Conservation (phyloP, 2,329 filamentous ascomycete genomes). For the Cytospora piceicola region DNA sequence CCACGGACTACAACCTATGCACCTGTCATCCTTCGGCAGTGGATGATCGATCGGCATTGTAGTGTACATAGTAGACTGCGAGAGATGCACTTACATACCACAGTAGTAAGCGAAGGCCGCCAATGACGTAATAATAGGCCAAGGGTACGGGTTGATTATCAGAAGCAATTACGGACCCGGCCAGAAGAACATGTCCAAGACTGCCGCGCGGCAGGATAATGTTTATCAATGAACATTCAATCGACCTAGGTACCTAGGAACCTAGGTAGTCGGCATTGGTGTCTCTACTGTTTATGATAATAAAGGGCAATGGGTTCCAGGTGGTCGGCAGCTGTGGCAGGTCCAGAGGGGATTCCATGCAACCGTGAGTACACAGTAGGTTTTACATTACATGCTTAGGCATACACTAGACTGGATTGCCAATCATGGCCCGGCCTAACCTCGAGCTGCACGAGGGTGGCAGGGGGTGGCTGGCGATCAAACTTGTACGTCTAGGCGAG, state of each 20-base stretch:
- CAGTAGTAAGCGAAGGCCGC: background rate
- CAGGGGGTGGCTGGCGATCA: conserved; percentile 1
- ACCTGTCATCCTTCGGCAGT: no score
- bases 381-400: no score
- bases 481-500: background rate
- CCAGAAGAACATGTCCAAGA: background rate
- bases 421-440: background rate
- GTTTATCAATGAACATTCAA: background rate
- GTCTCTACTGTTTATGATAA: background rate
- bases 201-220: background rate
- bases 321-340: no score
- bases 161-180: no score
- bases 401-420: background rate
- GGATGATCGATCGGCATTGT: background rate
- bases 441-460: background rate
- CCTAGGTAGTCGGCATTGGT: background rate
- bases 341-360: no score
- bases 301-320: background rate
- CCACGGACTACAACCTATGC: background rate
- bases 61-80: no score
- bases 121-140: background rate
- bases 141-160: background rate
- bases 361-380: no score
- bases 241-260: no score
- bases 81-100: background rate